Evolutionary conservation across 1,284 basidiomycete genomes (phyloP).

Genomic region (Sporisorium reilianum): DNA sequence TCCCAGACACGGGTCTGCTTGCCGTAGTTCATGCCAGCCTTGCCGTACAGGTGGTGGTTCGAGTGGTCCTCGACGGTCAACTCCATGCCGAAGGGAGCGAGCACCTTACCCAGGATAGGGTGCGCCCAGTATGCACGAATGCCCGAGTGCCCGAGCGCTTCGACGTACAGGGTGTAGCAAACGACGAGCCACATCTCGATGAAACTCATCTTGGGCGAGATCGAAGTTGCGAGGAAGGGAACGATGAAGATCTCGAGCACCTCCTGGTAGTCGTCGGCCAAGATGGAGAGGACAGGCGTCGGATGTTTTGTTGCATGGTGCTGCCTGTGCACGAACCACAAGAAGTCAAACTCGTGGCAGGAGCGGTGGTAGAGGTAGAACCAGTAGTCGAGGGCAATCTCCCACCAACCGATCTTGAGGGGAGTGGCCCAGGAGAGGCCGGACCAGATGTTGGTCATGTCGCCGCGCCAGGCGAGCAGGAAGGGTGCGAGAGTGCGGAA

Average conservation of each 20-base stretch:
- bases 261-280: constrained; percentile 64
- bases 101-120: constrained; percentile 34
- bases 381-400: constrained; percentile 59
- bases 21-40: constrained; percentile 62
- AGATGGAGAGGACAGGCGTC: constrained; percentile 57
- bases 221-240: constrained; percentile 54
- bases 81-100: constrained; percentile 60
- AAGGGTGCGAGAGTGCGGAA: constrained; percentile 63
- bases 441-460: constrained; percentile 56
- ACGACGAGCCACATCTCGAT: constrained; percentile 57
- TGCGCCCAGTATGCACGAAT: constrained; percentile 58
- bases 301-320: constrained; percentile 66
- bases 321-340: constrained; percentile 58
- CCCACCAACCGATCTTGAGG: constrained; percentile 61
- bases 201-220: constrained; percentile 61
- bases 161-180: constrained; percentile 58
- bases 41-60: constrained; percentile 68
- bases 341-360: constrained; percentile 55
- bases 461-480: constrained; percentile 60
- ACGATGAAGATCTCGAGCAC: constrained; percentile 58
- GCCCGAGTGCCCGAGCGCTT: constrained; percentile 62
- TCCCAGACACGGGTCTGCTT: constrained; percentile 69
- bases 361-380: constrained; percentile 65
- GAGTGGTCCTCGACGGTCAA: constrained; percentile 68
- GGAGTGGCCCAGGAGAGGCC: constrained; percentile 59